Conservation (phyloP, 176 grass and related monocot species). For the Sorghum bicolor region DNA sequence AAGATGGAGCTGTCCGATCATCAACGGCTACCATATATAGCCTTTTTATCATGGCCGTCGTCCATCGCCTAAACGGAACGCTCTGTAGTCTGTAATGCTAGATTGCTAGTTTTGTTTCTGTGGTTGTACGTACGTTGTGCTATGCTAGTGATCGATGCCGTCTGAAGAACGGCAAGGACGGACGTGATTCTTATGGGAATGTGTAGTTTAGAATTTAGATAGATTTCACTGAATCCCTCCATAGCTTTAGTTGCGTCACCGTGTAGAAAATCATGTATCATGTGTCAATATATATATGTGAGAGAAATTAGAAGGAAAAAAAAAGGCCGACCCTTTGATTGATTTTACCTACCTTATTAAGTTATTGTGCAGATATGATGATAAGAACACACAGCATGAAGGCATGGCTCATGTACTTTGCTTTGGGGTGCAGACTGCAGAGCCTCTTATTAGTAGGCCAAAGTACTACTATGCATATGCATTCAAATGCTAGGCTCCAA, state of each 20-base stretch:
- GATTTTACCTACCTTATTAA: conserved; percentile 32
- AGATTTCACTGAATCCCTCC: neutral
- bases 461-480: conserved; percentile 42
- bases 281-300: neutral
- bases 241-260: neutral
- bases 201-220: neutral
- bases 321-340: conserved; percentile 20
- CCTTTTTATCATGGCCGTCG: neutral
- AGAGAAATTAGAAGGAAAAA: neutral
- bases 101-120: neutral
- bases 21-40: neutral
- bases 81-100: neutral
- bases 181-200: neutral
- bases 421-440: conserved; percentile 26
- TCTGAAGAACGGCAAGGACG: neutral
- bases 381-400: neutral
- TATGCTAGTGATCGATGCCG: neutral
- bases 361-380: neutral
- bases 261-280: neutral
- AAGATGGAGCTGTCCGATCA: neutral
- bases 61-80: neutral
- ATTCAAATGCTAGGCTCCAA: conserved; percentile 82
- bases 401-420: conserved; percentile 35
- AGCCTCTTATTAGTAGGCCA: conserved; percentile 38
- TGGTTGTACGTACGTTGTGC: neutral